Percentiles rank a stretch among this genome's conserved stretches.
Conservation (phyloP, 1,284 basidiomycete species). For the Phellopilus nigrolimitatus region DNA sequence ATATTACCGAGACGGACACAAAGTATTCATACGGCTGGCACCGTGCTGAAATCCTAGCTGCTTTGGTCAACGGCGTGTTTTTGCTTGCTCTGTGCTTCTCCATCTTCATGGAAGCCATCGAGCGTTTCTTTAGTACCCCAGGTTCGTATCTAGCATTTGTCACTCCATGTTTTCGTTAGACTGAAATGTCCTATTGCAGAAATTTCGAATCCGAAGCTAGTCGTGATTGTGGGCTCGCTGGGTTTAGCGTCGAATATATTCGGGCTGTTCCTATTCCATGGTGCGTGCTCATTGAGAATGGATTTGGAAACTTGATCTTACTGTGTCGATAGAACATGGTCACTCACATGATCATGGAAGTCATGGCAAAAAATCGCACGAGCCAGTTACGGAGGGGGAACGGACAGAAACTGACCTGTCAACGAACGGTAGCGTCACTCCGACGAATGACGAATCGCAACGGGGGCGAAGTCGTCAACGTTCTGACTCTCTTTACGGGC, state of each 20-base stretch:
- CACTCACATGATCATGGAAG: slow-evolving; percentile 47
- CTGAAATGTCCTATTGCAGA: slow-evolving; percentile 44
- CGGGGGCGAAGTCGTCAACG: slow-evolving; percentile 35
- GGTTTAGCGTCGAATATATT: slow-evolving; percentile 92
- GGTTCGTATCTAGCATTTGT: slow-evolving; percentile 41
- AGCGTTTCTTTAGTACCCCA: slow-evolving; percentile 82
- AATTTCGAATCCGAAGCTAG: slow-evolving; percentile 81
- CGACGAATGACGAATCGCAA: slow-evolving; percentile 21
- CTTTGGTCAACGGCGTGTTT: slow-evolving; percentile 95
- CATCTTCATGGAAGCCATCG: slow-evolving; percentile 90
- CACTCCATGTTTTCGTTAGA: not conserved
- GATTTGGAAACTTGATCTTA: slow-evolving; percentile 1
- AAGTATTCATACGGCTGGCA: slow-evolving; percentile 96
- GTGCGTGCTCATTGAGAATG: slow-evolving; percentile 39
- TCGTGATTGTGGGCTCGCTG: slow-evolving; percentile 87
- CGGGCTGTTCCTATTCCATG: slow-evolving; percentile 94
- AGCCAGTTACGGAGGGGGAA: slow-evolving; percentile 19
- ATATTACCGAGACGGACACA: slow-evolving; percentile 29
- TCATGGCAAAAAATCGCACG: slow-evolving; percentile 15
- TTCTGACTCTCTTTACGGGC: slow-evolving; percentile 65
- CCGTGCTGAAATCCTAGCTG: slow-evolving; percentile 96
- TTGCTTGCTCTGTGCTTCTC: slow-evolving; percentile 94
- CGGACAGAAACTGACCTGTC: slow-evolving; percentile 15
- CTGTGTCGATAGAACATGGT: slow-evolving; percentile 52
- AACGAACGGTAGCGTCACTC: slow-evolving; percentile 23